Evolutionary conservation across 2,329 filamentous ascomycete species (phyloP).

Genomic region (Sordariomycetes sp.): DNA sequence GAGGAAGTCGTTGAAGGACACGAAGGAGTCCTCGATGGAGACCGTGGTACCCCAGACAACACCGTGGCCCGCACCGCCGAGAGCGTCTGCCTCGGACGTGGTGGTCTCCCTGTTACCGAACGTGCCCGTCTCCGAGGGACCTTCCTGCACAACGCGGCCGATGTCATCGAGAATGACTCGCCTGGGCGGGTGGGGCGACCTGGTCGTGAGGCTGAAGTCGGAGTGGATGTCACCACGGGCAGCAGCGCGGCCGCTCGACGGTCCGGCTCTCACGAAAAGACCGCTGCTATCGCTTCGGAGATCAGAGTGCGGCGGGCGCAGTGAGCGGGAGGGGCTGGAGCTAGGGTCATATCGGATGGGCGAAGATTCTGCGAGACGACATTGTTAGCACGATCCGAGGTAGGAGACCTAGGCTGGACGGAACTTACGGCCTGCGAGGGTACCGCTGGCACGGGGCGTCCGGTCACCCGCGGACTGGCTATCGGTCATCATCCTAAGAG

Average conservation of each 20-base stretch:
- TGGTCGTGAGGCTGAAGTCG: slow-evolving; percentile 45
- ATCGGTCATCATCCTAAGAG: slow-evolving; percentile 44
- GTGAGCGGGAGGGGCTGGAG: slow-evolving; percentile 64
- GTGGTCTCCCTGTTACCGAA: slow-evolving; percentile 58
- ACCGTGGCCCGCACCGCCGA: slow-evolving; percentile 69
- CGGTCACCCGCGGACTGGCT: slow-evolving; percentile 38
- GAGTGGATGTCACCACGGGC: slow-evolving; percentile 81
- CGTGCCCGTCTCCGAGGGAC: slow-evolving; percentile 44
- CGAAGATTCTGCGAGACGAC: slow-evolving; percentile 59
- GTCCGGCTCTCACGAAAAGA: slow-evolving; percentile 50
- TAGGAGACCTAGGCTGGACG: neutral
- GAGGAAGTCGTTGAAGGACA: slow-evolving; percentile 82
- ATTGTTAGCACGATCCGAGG: neutral
- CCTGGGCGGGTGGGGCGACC: slow-evolving; percentile 35
- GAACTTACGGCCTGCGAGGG: slow-evolving; percentile 11
- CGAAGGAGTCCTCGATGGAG: slow-evolving; percentile 79
- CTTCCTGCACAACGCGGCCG: slow-evolving; percentile 43
- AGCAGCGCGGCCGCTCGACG: slow-evolving; percentile 38
- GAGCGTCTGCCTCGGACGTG: slow-evolving; percentile 80
- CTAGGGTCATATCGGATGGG: slow-evolving; percentile 84
- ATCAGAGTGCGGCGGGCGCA: slow-evolving; percentile 51
- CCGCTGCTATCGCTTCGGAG: slow-evolving; percentile 74
- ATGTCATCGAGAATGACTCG: slow-evolving; percentile 46
- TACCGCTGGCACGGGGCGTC: slow-evolving; percentile 63
- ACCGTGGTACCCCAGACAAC: slow-evolving; percentile 98